Conservation (phyloP, 257 asterid species). For the Ilex aquifolium region DNA sequence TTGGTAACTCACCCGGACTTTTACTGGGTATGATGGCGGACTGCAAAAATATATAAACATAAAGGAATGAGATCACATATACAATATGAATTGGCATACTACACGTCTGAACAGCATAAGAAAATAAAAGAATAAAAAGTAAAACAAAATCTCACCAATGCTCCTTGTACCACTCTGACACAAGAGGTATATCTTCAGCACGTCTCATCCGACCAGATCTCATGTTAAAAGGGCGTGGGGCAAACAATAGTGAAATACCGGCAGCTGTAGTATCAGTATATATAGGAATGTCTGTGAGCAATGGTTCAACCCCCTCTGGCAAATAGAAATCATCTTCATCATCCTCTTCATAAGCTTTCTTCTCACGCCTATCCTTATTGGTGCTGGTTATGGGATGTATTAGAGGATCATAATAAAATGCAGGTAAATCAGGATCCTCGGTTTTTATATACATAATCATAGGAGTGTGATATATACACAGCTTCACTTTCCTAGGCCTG, state of each 20-base stretch:
- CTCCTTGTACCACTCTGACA: constrained; percentile 98
- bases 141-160: constrained; percentile 63
- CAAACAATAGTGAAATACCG: constrained; percentile 90
- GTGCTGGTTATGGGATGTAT: constrained; percentile 87
- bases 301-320: constrained; percentile 87
- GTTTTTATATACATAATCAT: constrained; percentile 98
- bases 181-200: constrained; percentile 98
- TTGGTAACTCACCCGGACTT: constrained; percentile 98
- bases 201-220: constrained; percentile 98
- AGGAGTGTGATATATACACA: constrained; percentile 86
- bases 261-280: constrained; percentile 98
- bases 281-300: constrained; percentile 56
- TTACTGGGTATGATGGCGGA: constrained; percentile 95
- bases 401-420: constrained; percentile 90
- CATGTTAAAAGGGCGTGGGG: constrained; percentile 97
- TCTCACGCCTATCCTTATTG: constrained; percentile 72
- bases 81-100: too few species aligned
- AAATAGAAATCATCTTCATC: constrained; percentile 79
- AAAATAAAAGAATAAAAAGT: neutral
- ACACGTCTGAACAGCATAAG: too few species aligned
- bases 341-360: constrained; percentile 65
- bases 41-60: constrained; percentile 30
- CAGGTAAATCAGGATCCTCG: constrained; percentile 98
- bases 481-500: constrained; percentile 93
- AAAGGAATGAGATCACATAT: neutral